Evolutionary conservation across 2,329 filamentous ascomycete genomes (phyloP).

Genomic region (Fusarium longipes): DNA sequence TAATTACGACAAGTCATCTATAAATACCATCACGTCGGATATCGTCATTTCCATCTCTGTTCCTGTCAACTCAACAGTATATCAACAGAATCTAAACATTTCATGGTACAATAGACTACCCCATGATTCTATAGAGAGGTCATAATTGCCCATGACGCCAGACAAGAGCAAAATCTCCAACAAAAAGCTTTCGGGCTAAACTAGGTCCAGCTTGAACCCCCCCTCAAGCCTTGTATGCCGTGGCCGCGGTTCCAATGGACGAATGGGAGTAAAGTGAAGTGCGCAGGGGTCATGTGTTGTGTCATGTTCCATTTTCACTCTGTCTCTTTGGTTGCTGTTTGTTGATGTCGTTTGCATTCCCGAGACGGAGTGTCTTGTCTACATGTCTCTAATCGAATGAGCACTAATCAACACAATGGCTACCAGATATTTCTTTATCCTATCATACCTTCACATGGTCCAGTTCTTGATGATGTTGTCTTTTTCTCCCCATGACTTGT

Average conservation of each 20-base stretch:
- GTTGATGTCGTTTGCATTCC: conserved; percentile 8
- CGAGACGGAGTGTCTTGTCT: conserved; percentile 23
- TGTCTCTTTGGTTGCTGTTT: neutral
- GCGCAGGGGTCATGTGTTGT: conserved; percentile 36
- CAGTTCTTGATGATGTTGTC: neutral
- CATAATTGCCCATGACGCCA: conserved; percentile 28
- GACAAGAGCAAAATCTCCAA: conserved; percentile 34
- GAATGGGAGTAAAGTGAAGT: conserved; percentile 24
- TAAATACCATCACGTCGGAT: neutral
- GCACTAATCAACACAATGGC: neutral
- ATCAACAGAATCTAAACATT: too few species aligned
- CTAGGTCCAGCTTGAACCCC: conserved; percentile 29
- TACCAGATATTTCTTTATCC: too few species aligned
- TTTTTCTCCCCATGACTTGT: conserved; percentile 29
- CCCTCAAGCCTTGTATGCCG: conserved; percentile 38
- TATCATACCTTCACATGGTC: neutral
- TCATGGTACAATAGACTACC: too few species aligned
- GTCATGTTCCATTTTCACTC: neutral
- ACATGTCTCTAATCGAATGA: neutral
- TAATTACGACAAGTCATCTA: conserved; percentile 29
- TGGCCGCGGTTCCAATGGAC: conserved; percentile 11
- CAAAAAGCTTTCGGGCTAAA: conserved; percentile 38
- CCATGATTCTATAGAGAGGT: neutral
- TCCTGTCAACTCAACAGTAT: too few species aligned
- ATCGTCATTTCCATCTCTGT: neutral